These are phyloP conservation scores for Apiospora marii DNA, from an alignment of 2,329 filamentous ascomycete genomes.

Conservation along the genomic window DNA sequence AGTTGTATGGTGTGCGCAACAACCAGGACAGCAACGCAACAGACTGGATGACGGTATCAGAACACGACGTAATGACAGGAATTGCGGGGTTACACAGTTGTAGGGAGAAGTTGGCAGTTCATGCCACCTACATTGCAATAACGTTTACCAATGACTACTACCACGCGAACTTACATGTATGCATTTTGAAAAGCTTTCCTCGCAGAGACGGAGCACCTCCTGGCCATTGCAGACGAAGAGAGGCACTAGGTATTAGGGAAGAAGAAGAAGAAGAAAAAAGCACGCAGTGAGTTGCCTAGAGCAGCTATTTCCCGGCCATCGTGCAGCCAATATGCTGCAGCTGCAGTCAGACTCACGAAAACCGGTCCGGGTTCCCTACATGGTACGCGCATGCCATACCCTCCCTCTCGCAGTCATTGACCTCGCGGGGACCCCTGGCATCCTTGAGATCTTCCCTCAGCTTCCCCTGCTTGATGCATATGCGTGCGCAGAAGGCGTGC, in stretches of 20 bases:
- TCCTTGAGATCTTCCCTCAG: conserved; percentile 7
- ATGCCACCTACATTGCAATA: background rate
- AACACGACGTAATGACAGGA: conserved; percentile 8
- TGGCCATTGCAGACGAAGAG: background rate
- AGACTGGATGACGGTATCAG: background rate
- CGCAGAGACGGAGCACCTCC: background rate
- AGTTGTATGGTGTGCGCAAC: background rate
- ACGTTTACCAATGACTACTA: background rate
- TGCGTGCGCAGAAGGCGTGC: conserved; percentile 1
- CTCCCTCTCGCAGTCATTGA: background rate
- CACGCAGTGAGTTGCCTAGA: background rate
- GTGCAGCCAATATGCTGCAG: conserved; percentile 17
- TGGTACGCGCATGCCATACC: background rate
- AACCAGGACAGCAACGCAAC: background rate
- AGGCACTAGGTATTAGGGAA: background rate
- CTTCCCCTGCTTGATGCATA: conserved; percentile 18
- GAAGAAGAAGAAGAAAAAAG: no score
- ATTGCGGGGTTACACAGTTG: background rate
- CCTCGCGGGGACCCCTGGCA: background rate
- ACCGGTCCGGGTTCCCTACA: background rate
- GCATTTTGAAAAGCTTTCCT: background rate
- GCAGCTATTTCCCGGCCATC: background rate
- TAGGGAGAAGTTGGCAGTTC: background rate
- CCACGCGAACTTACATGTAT: background rate
- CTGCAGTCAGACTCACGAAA: conserved; percentile 19